phyloP scores from a whole-genome alignment of 495 filamentous ascomycete species.

The Letharia lupina region DNA sequence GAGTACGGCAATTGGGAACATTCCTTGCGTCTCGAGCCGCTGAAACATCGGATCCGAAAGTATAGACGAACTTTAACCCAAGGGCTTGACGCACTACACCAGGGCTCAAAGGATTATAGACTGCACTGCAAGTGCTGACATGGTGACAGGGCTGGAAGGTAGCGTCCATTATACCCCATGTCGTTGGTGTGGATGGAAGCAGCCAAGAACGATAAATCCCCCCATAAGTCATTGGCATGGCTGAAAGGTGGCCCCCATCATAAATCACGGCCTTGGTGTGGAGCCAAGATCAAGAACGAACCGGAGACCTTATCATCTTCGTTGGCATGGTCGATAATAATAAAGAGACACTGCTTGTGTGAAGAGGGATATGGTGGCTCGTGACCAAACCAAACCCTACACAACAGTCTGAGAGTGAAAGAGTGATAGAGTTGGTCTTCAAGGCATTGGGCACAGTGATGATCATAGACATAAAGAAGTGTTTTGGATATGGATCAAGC shows the following conservation, averaged over 20 bases:
- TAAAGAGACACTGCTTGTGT: not conserved
- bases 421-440: not conserved
- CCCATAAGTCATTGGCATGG: not conserved
- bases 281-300: not conserved
- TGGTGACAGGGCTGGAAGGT: not conserved
- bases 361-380: not conserved
- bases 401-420: not conserved
- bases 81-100: not conserved
- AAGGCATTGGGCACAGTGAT: not conserved
- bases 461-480: not conserved
- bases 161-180: not conserved
- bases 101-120: conserved; percentile 11
- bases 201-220: not conserved
- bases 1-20: not conserved
- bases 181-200: not conserved
- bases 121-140: conserved; percentile 1
- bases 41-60: not conserved
- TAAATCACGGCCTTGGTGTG: not conserved
- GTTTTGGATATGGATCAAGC: not conserved
- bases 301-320: not conserved
- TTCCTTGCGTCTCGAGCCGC: not conserved
- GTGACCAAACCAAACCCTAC: not conserved
- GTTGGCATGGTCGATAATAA: not conserved
- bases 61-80: not conserved
- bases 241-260: not conserved